These are phyloP conservation scores for Diaporthe sp. DNA, from an alignment of 2,329 filamentous ascomycete genomes.

Conservation along the genomic window DNA sequence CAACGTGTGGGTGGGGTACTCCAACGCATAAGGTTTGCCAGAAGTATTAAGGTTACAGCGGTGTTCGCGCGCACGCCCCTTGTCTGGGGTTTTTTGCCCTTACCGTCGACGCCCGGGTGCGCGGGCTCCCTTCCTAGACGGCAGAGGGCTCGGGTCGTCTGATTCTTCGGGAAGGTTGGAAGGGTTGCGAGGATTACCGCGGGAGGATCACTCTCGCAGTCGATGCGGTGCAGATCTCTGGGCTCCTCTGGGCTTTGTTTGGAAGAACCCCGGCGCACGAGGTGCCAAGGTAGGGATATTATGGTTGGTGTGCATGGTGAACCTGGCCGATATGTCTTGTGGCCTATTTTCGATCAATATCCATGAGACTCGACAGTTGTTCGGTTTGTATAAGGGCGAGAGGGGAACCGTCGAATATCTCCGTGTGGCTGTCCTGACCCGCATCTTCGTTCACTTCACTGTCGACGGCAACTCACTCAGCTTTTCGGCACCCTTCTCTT, in stretches of 20 bases:
- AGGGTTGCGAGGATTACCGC: slow-evolving; percentile 14
- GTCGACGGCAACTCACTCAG: slow-evolving; percentile 5
- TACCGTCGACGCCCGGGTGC: not conserved
- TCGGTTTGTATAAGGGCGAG: slow-evolving; percentile 15
- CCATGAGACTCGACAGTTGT: slow-evolving; percentile 6
- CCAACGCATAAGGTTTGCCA: slow-evolving; percentile 8
- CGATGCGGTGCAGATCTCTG: slow-evolving; percentile 16
- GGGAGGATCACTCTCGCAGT: slow-evolving; percentile 14
- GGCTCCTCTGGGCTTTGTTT: slow-evolving; percentile 7
- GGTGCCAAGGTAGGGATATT: not conserved
- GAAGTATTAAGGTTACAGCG: slow-evolving; percentile 21
- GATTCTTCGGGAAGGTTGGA: slow-evolving; percentile 23
- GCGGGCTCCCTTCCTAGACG: slow-evolving; percentile 17
- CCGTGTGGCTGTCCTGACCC: too few species aligned
- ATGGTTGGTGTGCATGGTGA: not conserved
- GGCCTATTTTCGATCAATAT: slow-evolving; percentile 19
- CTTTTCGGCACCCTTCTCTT: slow-evolving; percentile 9
- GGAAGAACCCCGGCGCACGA: slow-evolving; percentile 11
- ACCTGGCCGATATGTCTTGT: slow-evolving; percentile 11
- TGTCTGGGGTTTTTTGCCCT: slow-evolving; percentile 16
- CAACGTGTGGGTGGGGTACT: slow-evolving; percentile 13
- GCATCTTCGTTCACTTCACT: slow-evolving; percentile 11
- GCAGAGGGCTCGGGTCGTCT: slow-evolving; percentile 9
- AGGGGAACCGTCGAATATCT: not conserved
- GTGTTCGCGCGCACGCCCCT: slow-evolving; percentile 6